phyloP scores from a whole-genome alignment of 306 rosid genomes.

The Lablab purpureus region DNA sequence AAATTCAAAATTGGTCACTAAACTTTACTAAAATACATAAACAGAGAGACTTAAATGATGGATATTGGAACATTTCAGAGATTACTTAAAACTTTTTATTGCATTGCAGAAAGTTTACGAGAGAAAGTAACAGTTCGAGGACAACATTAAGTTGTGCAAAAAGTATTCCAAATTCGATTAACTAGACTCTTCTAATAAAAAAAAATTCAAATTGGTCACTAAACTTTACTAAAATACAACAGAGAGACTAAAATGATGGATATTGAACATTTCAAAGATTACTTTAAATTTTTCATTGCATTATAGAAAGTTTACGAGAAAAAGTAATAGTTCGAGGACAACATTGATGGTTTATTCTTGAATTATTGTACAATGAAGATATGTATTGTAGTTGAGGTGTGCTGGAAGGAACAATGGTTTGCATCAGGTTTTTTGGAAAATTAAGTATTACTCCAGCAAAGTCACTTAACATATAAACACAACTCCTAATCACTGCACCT shows the following conservation, averaged over 20 bases:
- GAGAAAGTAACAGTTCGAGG: not conserved
- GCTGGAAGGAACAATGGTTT: conserved; percentile 1
- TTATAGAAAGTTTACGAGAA: too few relatives aligned
- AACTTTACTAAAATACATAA: too few relatives aligned
- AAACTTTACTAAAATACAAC: too few relatives aligned
- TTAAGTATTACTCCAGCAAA: conserved; percentile 1
- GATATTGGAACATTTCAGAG: not conserved
- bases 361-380: not conserved
- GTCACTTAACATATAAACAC: conserved; percentile 9
- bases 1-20: not conserved
- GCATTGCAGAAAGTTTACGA: too few relatives aligned
- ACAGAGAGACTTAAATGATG: not conserved
- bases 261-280: too few relatives aligned
- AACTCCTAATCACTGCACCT: not conserved
- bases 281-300: too few relatives aligned
- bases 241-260: too few relatives aligned
- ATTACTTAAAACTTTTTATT: not conserved
- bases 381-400: not conserved
- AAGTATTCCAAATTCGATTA: too few relatives aligned
- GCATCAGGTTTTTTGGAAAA: not conserved
- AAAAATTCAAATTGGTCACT: too few relatives aligned
- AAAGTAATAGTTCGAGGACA: not conserved
- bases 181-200: too few relatives aligned
- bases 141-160: too few relatives aligned
- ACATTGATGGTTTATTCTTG: not conserved